These are phyloP conservation scores for Penicillium fimorum DNA, from an alignment of 495 filamentous ascomycete species.

Conservation along the genomic window DNA sequence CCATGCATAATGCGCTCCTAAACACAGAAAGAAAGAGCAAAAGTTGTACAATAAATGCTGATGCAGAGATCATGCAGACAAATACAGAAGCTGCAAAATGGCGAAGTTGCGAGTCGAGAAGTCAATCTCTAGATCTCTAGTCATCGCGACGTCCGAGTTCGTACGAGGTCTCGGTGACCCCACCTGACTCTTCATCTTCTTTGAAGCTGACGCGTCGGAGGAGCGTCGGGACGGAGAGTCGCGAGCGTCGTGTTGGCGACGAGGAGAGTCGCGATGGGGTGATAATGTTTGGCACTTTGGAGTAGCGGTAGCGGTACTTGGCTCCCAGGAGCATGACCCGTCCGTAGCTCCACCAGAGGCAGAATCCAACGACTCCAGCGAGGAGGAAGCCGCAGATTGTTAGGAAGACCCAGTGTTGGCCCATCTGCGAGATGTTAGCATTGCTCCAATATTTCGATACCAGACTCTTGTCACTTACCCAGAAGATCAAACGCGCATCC, in stretches of 20 bases:
- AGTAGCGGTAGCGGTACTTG: slow-evolving; percentile 46
- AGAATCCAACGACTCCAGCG: slow-evolving; percentile 55
- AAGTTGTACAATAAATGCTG: slow-evolving; percentile 31
- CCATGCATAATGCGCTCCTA: slow-evolving; percentile 32
- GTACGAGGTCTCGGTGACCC: slow-evolving; percentile 41
- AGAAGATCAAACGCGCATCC: slow-evolving; percentile 75
- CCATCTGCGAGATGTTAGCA: slow-evolving; percentile 47
- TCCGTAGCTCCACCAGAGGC: slow-evolving; percentile 57
- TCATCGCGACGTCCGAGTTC: slow-evolving; percentile 43
- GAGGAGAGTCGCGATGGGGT: slow-evolving; percentile 27
- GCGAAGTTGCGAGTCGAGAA: slow-evolving; percentile 8
- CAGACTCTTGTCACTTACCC: slow-evolving; percentile 44
- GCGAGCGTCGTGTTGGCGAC: slow-evolving; percentile 38
- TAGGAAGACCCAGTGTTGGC: slow-evolving; percentile 69
- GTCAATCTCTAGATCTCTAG: slow-evolving; percentile 20
- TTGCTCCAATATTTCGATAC: background rate
- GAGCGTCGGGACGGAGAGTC: slow-evolving; percentile 38
- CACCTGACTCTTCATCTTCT: slow-evolving; percentile 43
- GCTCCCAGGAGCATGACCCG: slow-evolving; percentile 47
- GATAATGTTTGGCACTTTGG: slow-evolving; percentile 35
- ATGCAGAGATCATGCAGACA: slow-evolving; percentile 31
- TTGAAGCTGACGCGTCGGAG: slow-evolving; percentile 47
- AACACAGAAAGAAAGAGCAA: slow-evolving; percentile 17
- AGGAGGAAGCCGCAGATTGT: slow-evolving; percentile 62
- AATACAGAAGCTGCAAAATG: slow-evolving; percentile 16